A percentile compares a stretch with the other conserved stretches of the same genome.
These are phyloP conservation scores for Talaromyces amestolkiae DNA, from an alignment of 2,329 filamentous ascomycete species.

Conservation along the genomic window DNA sequence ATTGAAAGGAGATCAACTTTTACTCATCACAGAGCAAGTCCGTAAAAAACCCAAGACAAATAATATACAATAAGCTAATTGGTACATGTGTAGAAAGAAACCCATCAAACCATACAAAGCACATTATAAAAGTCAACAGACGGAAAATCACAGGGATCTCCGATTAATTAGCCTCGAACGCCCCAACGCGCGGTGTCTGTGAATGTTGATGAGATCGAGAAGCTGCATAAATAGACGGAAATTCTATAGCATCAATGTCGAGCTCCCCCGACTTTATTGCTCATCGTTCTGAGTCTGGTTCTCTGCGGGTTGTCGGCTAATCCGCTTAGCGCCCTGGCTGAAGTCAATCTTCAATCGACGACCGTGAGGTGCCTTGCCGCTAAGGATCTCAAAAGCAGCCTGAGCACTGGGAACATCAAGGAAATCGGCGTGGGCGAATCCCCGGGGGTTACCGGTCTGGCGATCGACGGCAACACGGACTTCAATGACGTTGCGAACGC, in stretches of 20 bases:
- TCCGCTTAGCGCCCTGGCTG: background rate
- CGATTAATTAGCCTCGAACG: background rate
- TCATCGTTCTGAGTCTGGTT: background rate
- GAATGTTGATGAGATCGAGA: background rate
- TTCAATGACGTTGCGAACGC: constrained; percentile 67
- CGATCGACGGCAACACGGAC: constrained; percentile 81
- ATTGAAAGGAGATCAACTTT: background rate
- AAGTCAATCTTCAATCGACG: constrained; percentile 66
- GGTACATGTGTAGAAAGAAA: background rate
- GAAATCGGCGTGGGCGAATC: constrained; percentile 84
- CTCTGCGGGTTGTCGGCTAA: background rate
- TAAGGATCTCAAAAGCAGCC: constrained; percentile 57
- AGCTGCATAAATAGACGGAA: background rate
- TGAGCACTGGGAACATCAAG: constrained; percentile 63
- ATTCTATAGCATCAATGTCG: background rate
- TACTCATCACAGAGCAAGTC: background rate
- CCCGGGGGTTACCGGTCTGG: constrained; percentile 73
- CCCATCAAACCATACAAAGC: background rate
- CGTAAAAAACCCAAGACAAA: background rate
- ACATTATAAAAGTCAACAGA: constrained; percentile 4
- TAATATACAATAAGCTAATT: constrained; percentile 12
- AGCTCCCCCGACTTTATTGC: background rate
- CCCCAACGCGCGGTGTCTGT: background rate
- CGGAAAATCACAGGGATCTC: background rate
- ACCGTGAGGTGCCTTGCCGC: constrained; percentile 61